Percentiles rank a stretch among this genome's conserved stretches.
Conservation (phyloP, 495 filamentous ascomycete genomes). For the Aspergillus heteromorphus region DNA sequence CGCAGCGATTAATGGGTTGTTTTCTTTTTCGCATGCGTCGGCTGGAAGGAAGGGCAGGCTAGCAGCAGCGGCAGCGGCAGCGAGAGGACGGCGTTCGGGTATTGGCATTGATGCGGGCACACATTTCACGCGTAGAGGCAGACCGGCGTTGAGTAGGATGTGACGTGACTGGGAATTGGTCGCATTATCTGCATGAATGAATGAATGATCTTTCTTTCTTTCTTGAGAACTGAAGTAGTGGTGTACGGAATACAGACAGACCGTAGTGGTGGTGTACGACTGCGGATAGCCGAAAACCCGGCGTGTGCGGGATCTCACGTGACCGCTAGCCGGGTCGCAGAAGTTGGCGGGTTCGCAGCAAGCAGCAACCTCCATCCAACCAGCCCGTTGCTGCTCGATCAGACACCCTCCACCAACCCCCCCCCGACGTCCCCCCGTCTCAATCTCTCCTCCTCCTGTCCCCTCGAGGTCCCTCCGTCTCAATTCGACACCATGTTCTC, state of each 20-base stretch:
- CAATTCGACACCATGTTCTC: constrained; percentile 36
- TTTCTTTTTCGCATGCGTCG: background rate
- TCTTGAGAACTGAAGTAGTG: background rate
- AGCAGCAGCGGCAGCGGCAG: background rate
- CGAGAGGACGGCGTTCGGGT: constrained; percentile 25
- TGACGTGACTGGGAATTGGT: background rate
- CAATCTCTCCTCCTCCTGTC: constrained; percentile 9
- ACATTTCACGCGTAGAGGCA: constrained; percentile 1
- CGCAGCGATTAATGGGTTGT: constrained; percentile 68
- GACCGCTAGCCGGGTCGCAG: constrained; percentile 32
- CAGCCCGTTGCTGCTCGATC: background rate
- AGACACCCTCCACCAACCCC: constrained; percentile 18
- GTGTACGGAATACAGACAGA: no score
- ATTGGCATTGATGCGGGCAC: constrained; percentile 11
- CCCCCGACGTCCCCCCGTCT: constrained; percentile 26
- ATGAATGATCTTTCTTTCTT: no score
- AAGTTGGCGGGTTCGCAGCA: constrained; percentile 37
- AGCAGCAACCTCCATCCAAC: constrained; percentile 25
- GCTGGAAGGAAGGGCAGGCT: background rate
- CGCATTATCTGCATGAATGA: background rate
- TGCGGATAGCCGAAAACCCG: constrained; percentile 20
- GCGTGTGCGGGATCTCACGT: constrained; percentile 32
- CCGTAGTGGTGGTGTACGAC: background rate
- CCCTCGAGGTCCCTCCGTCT: constrained; percentile 26
- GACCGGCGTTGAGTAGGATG: constrained; percentile 10